These are phyloP conservation scores for Vitis amurensis DNA, from an alignment of 164 flowering plant species.

Conservation along the genomic window DNA sequence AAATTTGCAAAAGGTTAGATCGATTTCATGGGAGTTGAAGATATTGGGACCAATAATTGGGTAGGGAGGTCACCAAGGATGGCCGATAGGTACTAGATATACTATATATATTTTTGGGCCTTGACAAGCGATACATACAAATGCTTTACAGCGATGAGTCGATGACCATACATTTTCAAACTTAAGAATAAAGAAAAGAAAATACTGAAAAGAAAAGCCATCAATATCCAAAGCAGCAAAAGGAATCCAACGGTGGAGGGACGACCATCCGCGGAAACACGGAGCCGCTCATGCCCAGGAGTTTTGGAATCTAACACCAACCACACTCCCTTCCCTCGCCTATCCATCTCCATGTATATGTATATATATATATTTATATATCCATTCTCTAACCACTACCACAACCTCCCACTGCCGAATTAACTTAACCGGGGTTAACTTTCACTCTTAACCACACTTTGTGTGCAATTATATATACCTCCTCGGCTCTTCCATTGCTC, in stretches of 20 bases:
- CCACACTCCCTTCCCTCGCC: slow-evolving; percentile 5
- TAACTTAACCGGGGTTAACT: slow-evolving; percentile 16
- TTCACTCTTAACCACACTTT: neutral
- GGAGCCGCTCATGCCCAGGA: slow-evolving; percentile 88
- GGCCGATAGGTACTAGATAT: no score
- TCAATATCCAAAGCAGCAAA: slow-evolving; percentile 10
- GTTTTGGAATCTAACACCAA: slow-evolving; percentile 54
- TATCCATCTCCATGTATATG: no score
- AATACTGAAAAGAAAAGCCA: slow-evolving; percentile 5
- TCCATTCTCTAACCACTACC: slow-evolving; percentile 5
- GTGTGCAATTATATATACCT: neutral
- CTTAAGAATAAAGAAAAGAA: neutral
- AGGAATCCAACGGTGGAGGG: slow-evolving; percentile 54
- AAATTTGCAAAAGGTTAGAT: no score
- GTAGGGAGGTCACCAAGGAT: no score
- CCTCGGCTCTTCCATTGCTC: neutral
- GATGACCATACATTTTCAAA: neutral
- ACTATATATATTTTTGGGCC: no score
- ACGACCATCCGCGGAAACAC: slow-evolving; percentile 74
- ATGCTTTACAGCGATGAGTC: no score
- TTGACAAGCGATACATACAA: no score
- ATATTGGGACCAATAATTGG: no score
- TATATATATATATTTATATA: no score
- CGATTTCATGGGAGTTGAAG: no score
- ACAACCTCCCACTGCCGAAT: neutral